Conservation (phyloP, 192 early-diverging fungal genomes). For the Geranomyces michiganensis region DNA sequence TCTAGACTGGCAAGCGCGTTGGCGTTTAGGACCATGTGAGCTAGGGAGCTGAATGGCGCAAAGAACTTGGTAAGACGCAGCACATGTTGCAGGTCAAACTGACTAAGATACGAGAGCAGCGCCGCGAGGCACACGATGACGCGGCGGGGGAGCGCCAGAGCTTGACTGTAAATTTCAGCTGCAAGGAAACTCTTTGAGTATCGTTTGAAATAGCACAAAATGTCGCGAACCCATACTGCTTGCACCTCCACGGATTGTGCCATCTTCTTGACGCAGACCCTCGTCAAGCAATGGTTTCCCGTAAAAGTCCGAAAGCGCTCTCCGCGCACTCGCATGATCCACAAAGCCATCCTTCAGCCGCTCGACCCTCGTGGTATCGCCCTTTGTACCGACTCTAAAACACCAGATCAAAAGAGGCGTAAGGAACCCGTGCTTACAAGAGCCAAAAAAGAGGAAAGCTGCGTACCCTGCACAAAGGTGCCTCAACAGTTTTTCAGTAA, state of each 20-base stretch:
- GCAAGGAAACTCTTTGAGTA: no score
- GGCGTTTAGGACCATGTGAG: slow-evolving; percentile 69
- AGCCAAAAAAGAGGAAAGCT: no score
- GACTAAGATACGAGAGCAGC: slow-evolving; percentile 61
- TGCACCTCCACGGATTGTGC: slow-evolving; percentile 16
- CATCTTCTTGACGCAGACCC: slow-evolving; percentile 7
- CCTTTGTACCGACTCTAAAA: slow-evolving; percentile 21
- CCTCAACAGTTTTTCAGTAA: slow-evolving; percentile 57
- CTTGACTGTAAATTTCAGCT: slow-evolving; percentile 37
- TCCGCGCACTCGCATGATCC: slow-evolving; percentile 40
- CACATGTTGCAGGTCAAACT: slow-evolving; percentile 64
- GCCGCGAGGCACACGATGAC: slow-evolving; percentile 52
- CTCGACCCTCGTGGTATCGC: slow-evolving; percentile 61
- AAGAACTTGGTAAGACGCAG: slow-evolving; percentile 63
- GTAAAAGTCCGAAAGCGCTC: slow-evolving; percentile 37
- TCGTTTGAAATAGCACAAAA: no score
- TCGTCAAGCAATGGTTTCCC: slow-evolving; percentile 23
- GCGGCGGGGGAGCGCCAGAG: slow-evolving; percentile 34
- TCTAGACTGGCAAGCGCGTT: slow-evolving; percentile 70
- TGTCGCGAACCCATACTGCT: neutral
- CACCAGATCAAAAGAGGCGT: no score
- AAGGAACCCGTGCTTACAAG: no score
- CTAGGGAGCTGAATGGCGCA: slow-evolving; percentile 56
- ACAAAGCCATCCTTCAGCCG: slow-evolving; percentile 49
- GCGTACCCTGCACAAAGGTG: slow-evolving; percentile 24